A percentile compares a stretch with the other conserved stretches of the same genome.
These are phyloP conservation scores for Apiospora aurea DNA, from an alignment of 2,329 filamentous ascomycete genomes.

Conservation along the genomic window DNA sequence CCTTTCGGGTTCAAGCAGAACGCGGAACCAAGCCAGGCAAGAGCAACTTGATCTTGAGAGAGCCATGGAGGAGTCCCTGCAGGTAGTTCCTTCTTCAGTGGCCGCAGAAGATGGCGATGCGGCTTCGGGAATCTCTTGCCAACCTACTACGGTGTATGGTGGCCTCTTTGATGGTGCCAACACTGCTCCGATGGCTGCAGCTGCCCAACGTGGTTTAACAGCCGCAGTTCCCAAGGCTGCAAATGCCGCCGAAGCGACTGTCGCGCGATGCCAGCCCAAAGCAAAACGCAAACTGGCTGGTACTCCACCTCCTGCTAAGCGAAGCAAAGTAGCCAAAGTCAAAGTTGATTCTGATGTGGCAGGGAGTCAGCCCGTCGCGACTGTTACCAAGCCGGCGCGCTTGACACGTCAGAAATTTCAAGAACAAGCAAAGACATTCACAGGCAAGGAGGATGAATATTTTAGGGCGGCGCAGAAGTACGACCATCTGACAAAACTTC, in stretches of 20 bases:
- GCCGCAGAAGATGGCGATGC: not conserved
- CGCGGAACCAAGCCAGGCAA: constrained; percentile 1
- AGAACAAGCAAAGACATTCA: constrained; percentile 1
- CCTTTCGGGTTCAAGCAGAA: not conserved
- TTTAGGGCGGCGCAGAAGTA: not conserved
- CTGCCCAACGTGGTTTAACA: not conserved
- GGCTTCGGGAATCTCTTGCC: not conserved
- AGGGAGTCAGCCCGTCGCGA: not conserved
- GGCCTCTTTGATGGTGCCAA: not conserved
- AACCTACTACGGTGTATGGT: not conserved
- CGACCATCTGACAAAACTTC: constrained; percentile 17
- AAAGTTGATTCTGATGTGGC: not conserved
- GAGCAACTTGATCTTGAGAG: constrained; percentile 17
- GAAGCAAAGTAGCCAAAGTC: not conserved
- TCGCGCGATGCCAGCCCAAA: not conserved
- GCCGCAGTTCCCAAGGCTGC: not conserved
- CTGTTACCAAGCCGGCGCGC: not conserved
- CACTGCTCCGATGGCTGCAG: not conserved
- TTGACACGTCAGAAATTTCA: not conserved
- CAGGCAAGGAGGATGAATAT: not conserved
- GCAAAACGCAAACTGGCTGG: not conserved
- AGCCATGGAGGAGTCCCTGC: constrained; percentile 20
- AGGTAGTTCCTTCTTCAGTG: not conserved
- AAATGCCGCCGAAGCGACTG: not conserved
- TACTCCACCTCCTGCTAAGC: not conserved